Conservation (phyloP, 2,329 filamentous ascomycete genomes). For the Remersonia thermophila region DNA sequence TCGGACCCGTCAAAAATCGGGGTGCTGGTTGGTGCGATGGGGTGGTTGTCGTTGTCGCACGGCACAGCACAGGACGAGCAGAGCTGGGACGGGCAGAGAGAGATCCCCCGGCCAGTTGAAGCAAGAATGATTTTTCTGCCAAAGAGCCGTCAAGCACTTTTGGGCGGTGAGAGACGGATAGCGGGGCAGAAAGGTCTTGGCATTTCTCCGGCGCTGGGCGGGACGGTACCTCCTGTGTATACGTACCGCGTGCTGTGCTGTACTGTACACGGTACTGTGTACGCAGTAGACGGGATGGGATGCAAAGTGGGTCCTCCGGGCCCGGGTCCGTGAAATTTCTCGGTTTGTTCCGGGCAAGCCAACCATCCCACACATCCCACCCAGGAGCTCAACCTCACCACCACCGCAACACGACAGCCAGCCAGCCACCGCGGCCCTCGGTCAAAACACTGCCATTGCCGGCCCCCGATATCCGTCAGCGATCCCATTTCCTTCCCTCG, state of each 20-base stretch:
- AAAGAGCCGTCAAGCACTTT: conserved; percentile 10
- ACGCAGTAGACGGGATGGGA: neutral
- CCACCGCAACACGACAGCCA: neutral
- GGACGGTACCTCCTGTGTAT: too few species aligned
- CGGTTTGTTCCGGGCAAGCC: neutral
- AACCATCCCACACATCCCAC: neutral
- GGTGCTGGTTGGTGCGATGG: neutral
- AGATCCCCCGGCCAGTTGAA: too few species aligned
- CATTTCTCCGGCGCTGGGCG: too few species aligned
- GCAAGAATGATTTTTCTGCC: conserved; percentile 14
- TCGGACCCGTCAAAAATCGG: too few species aligned
- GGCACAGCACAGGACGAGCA: neutral
- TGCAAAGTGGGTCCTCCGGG: neutral
- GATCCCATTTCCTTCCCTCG: too few species aligned
- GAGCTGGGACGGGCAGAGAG: neutral
- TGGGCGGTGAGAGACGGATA: conserved; percentile 14
- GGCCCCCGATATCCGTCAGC: too few species aligned
- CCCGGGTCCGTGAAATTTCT: conserved; percentile 8
- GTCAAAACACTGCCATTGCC: too few species aligned
- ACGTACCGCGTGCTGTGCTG: too few species aligned
- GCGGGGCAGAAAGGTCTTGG: neutral
- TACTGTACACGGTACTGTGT: too few species aligned
- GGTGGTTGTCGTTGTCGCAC: neutral
- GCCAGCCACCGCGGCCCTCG: too few species aligned
- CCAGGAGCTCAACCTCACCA: neutral